A percentile compares a stretch with the other conserved stretches of the same genome.
Evolutionary conservation across 208 protist genomes (phyloP).

Genomic region (Trichomonas tenax): DNA sequence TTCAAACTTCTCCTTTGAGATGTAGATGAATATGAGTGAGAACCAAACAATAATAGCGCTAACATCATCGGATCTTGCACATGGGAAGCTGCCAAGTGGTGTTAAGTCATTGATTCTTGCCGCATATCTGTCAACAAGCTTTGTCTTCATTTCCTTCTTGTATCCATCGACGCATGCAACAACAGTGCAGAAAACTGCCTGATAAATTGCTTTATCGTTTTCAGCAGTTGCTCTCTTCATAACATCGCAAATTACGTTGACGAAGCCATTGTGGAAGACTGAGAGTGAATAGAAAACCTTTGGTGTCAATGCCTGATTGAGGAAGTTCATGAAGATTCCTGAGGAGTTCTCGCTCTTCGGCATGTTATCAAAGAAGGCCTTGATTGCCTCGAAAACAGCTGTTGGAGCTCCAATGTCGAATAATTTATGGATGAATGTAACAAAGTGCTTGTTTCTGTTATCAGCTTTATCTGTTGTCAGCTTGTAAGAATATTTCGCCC

Average conservation of each 20-base stretch:
- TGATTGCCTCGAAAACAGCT: background rate
- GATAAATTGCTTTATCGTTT: background rate
- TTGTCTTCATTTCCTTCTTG: background rate
- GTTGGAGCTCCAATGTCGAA: background rate
- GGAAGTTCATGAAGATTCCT: background rate
- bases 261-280: background rate
- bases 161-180: background rate
- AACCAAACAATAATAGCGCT: background rate
- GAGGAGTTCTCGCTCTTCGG: background rate
- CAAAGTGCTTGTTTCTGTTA: background rate
- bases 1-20: background rate
- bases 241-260: background rate
- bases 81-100: background rate
- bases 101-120: background rate
- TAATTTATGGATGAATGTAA: background rate
- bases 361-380: background rate
- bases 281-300: background rate
- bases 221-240: background rate
- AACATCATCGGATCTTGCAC: background rate
- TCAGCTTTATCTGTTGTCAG: background rate
- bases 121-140: background rate
- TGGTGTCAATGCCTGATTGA: background rate
- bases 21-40: background rate
- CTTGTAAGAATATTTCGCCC: background rate
- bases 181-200: background rate